Percentiles rank a stretch among this genome's conserved stretches.
Conservation (phyloP, 768 basidiomycete genomes). For the Tylopilus plumbeoviolaceoides region DNA sequence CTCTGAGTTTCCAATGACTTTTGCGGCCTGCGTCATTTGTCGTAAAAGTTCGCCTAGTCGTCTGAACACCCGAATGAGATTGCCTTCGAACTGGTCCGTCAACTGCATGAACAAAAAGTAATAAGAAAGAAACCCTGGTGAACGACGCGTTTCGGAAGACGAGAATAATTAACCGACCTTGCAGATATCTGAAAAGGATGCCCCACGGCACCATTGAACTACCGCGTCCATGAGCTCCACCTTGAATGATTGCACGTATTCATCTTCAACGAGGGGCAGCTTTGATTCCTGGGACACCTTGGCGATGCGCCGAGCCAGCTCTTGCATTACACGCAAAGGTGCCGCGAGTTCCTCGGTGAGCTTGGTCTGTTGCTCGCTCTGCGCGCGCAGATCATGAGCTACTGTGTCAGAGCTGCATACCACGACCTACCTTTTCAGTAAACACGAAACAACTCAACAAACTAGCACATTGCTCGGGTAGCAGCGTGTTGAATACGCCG, state of each 20-base stretch:
- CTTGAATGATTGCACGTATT: slow-evolving; percentile 96
- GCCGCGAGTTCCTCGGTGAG: slow-evolving; percentile 92
- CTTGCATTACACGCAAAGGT: slow-evolving; percentile 92
- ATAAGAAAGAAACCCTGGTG: neutral
- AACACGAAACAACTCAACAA: slow-evolving; percentile 98
- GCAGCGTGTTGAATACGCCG: slow-evolving; percentile 86
- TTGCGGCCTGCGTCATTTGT: slow-evolving; percentile 94
- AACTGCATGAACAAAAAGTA: slow-evolving; percentile 46
- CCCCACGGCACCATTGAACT: slow-evolving; percentile 96
- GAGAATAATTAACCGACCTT: slow-evolving; percentile 52
- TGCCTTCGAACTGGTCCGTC: slow-evolving; percentile 96
- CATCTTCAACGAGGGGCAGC: slow-evolving; percentile 82
- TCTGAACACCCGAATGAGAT: slow-evolving; percentile 93
- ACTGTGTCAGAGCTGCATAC: neutral
- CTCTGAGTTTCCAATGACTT: slow-evolving; percentile 94
- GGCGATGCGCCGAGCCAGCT: slow-evolving; percentile 92
- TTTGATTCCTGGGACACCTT: slow-evolving; percentile 95
- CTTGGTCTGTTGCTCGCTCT: slow-evolving; percentile 85
- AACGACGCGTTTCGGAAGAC: neutral
- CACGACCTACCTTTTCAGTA: slow-evolving; percentile 74
- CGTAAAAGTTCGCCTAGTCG: slow-evolving; percentile 90
- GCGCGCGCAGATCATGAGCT: neutral
- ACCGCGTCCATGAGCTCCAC: slow-evolving; percentile 99
- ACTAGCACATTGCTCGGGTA: slow-evolving; percentile 90
- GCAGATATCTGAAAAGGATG: slow-evolving; percentile 93